Base-by-base conservation (phyloP, 169 alveolate genomes). In the Theileria sp. region DNA sequence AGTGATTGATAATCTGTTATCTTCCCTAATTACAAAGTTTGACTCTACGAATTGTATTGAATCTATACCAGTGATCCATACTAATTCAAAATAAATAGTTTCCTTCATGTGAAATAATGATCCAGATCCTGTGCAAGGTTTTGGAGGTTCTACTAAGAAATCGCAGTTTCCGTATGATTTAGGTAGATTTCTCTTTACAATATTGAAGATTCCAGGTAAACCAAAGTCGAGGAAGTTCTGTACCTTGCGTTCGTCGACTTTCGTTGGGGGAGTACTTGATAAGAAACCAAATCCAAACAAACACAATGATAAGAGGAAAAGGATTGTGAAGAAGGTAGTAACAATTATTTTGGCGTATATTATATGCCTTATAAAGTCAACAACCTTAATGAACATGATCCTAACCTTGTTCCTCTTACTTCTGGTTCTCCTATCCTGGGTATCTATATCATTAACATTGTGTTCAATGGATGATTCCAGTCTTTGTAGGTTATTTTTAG, bases 11-110 rank as follows among this genome's bases (percentile, higher is more conserved):
- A 78, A 44, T 5, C 86, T 61, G 56, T 34, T 51, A 21, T 71
- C 85, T n/a, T n/a, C 51, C 25, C 68, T 12, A 15, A 79, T 25
- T 12, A 51, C 26, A 75, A 75, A 85, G 21, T 23, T 26, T 1
- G 80, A 56, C 12, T 62, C 61, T 58, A 34, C 30, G 0, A 85
- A 54, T 5, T 68, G 36, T 13, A 64, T 28, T 25, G 84, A 8
- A 70, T 70, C 56, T 9, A 85, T 9, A 19, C 91, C 91, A n/a
- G 85, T 64, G 12, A 85, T 25, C 91, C 91, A 85, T 32, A 49
- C 50, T 32, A 79, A 19, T 17, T 79, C 71, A 25, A 79, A 15
- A 26, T 60, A 50, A 17, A 58, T 12, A 17, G 23, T 12, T 38
- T 49, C 50, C 56, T 85, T 32, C 17, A 44, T 26, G 30, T 25